These are phyloP conservation scores for Vitis cinerea DNA, from an alignment of 164 flowering plant genomes.

Conservation along the genomic window DNA sequence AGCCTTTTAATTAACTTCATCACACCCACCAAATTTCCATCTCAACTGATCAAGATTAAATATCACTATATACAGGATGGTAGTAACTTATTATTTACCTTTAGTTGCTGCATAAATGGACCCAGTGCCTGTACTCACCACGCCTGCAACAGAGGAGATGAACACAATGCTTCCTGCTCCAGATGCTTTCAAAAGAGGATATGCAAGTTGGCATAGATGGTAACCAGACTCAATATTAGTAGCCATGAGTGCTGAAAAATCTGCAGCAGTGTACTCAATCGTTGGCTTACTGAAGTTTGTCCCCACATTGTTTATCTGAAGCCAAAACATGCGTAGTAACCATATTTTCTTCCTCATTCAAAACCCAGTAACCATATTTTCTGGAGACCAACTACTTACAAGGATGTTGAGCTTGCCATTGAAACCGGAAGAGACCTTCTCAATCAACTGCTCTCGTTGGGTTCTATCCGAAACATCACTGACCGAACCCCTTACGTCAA, in stretches of 20 bases:
- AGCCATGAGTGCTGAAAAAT: slow-evolving; percentile 42
- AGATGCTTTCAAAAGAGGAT: slow-evolving; percentile 71
- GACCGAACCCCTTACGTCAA: slow-evolving; percentile 36
- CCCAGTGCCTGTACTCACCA: slow-evolving; percentile 33
- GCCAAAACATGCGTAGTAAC: not conserved
- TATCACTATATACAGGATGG: not conserved
- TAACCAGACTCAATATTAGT: slow-evolving; percentile 71
- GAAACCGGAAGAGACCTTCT: slow-evolving; percentile 28
- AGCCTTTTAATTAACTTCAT: too few species aligned
- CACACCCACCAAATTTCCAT: too few species aligned
- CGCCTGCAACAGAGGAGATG: slow-evolving; percentile 75
- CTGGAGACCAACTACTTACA: slow-evolving; percentile 12
- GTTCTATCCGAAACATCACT: slow-evolving; percentile 28
- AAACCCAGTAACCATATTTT: too few species aligned
- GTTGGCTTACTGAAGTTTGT: slow-evolving; percentile 51
- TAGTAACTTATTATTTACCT: slow-evolving; percentile 35
- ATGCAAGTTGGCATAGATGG: slow-evolving; percentile 71
- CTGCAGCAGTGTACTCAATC: slow-evolving; percentile 51
- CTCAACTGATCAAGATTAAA: too few species aligned
- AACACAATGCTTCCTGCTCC: slow-evolving; percentile 71
- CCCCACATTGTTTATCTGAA: slow-evolving; percentile 71
- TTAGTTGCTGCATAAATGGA: slow-evolving; percentile 63
- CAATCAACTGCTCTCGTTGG: slow-evolving; percentile 30
- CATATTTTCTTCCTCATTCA: too few species aligned
- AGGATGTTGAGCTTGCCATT: slow-evolving; percentile 12